Base-by-base conservation (phyloP, 768 basidiomycete species). In the Lentinula sp. region DNA sequence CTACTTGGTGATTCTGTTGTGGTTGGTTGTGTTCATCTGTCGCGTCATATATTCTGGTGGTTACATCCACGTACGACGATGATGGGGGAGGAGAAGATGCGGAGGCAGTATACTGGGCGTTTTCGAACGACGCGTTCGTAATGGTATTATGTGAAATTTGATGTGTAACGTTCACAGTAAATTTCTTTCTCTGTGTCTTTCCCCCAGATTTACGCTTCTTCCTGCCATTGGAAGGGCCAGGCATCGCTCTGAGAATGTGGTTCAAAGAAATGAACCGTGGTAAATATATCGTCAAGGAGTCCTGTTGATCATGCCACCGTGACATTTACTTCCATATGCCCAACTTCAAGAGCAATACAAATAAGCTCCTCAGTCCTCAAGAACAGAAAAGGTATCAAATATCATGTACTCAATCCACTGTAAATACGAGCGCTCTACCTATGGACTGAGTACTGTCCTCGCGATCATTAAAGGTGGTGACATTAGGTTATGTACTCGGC, bases 141-240 rank as follows among this genome's bases (percentile, higher is more conserved):
- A 11, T 23, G 43, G 31, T 9, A 42, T 23, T 28, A 43, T 57
- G 16, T 57, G 42, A 16, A 43, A 32, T n/a, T 32, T 39, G 21
- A 18, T 15, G 13, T 10, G 18, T 5, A 10, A 21, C 21, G 31
- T 37, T 35, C 32, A 31, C 23, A 37, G 23, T 59, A 11, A 32
- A 42, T 49, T 42, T 60, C 23, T 60, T 60, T 35, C 8, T 50
- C 39, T 50, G 50, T 23, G 34, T 49, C 40, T 42, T 60, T 40
- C 59, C 59, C n/a, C 39, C 31, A 51, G 62, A 59, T 39, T 63
- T 63, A 23, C 57, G 55, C 18, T 58, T 59, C 58, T 55, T 59
- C 35, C 28, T 63, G n/a, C 23, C 51, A 51, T 63, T 63, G 9
- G 57, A 63, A 23, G 62, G 62, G 21, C 62, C 62, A 15, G 62